These are phyloP conservation scores for Colletotrichum sp. DNA, from an alignment of 2,329 filamentous ascomycete species.

Conservation along the genomic window DNA sequence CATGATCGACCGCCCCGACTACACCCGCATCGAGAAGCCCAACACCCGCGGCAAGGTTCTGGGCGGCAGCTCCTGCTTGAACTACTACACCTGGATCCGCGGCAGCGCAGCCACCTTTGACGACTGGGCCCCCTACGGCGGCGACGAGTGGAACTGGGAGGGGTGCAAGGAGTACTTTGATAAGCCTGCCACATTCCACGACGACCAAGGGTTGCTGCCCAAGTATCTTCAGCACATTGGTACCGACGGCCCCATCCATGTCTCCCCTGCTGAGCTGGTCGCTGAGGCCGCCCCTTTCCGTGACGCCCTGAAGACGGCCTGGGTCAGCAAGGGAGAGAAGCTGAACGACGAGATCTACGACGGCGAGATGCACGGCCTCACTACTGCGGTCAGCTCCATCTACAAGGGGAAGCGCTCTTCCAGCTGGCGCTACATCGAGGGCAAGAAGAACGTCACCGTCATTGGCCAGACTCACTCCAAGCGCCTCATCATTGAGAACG, in stretches of 20 bases:
- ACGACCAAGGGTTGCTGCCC: constrained; percentile 52
- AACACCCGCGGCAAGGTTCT: constrained; percentile 66
- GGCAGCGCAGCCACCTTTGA: constrained; percentile 66
- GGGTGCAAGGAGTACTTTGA: constrained; percentile 53
- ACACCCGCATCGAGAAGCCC: constrained; percentile 66
- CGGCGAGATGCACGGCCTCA: constrained; percentile 59
- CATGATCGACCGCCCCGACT: constrained; percentile 63
- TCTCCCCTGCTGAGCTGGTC: constrained; percentile 59
- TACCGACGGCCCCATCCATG: constrained; percentile 53
- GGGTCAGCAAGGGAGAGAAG: constrained; percentile 55
- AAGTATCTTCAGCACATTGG: constrained; percentile 56
- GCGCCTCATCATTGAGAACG: constrained; percentile 55
- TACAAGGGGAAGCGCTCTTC: constrained; percentile 61
- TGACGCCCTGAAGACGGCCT: constrained; percentile 53
- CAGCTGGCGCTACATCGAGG: constrained; percentile 54
- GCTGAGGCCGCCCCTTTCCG: constrained; percentile 57
- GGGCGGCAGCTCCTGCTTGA: constrained; percentile 62
- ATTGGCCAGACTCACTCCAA: constrained; percentile 54
- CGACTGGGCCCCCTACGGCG: constrained; percentile 74
- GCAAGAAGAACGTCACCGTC: constrained; percentile 61
- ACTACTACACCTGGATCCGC: constrained; percentile 70
- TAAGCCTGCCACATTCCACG: constrained; percentile 57
- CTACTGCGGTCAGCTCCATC: constrained; percentile 59
- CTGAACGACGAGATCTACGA: constrained; percentile 61
- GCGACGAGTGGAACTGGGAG: constrained; percentile 69